A percentile compares a stretch with the other conserved stretches of the same genome.
These are phyloP conservation scores for Chernovozyma sophiae-reginae DNA, from an alignment of 1,139 yeast genomes.

Conservation along the genomic window DNA sequence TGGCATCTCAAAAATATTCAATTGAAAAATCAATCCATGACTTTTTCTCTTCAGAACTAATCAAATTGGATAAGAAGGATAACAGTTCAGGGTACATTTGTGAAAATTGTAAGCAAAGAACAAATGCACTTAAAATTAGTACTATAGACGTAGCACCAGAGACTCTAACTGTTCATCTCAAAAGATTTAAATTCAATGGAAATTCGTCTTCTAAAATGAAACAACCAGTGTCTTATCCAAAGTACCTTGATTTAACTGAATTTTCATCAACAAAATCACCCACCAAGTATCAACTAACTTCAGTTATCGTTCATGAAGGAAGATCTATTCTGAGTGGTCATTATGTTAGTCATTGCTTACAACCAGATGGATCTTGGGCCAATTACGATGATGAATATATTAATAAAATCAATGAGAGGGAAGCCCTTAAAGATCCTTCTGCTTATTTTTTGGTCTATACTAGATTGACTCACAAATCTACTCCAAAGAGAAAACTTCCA, in stretches of 20 bases:
- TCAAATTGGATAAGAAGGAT: slow-evolving; percentile 62
- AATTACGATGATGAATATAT: slow-evolving; percentile 92
- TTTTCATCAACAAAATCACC: slow-evolving; percentile 51
- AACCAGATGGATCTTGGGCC: slow-evolving; percentile 90
- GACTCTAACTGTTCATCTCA: slow-evolving; percentile 78
- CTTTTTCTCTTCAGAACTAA: slow-evolving; percentile 75
- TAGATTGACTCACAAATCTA: slow-evolving; percentile 53
- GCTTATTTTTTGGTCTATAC: slow-evolving; percentile 89
- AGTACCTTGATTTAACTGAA: slow-evolving; percentile 66
- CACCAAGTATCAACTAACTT: slow-evolving; percentile 66
- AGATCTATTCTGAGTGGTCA: slow-evolving; percentile 91
- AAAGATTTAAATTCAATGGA: slow-evolving; percentile 86
- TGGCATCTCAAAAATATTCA: slow-evolving; percentile 38
- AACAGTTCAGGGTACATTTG: slow-evolving; percentile 71
- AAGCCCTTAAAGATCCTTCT: slow-evolving; percentile 75
- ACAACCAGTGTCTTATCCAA: slow-evolving; percentile 78
- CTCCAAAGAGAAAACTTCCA: slow-evolving; percentile 9
- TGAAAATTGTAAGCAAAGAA: slow-evolving; percentile 75
- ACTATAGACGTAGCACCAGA: slow-evolving; percentile 83
- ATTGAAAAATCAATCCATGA: slow-evolving; percentile 72
- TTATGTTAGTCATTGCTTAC: slow-evolving; percentile 84
- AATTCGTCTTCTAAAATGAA: slow-evolving; percentile 75
- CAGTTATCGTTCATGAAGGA: slow-evolving; percentile 93
- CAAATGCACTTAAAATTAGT: slow-evolving; percentile 73
- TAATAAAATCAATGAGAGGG: slow-evolving; percentile 65